A percentile compares a stretch with the other conserved stretches of the same genome.
Conservation (phyloP, 345 rosid genomes). For the Pistacia vera region DNA sequence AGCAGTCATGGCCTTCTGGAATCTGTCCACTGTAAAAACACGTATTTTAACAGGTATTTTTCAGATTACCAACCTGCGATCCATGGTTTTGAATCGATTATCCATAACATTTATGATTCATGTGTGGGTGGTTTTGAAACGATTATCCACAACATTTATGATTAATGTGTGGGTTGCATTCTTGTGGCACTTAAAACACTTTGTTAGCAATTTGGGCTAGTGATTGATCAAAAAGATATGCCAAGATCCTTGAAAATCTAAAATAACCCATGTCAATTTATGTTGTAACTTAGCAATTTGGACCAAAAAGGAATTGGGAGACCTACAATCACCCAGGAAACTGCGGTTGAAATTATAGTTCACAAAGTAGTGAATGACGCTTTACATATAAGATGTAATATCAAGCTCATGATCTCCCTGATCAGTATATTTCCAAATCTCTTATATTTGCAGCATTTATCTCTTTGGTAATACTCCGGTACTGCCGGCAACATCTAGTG, state of each 20-base stretch:
- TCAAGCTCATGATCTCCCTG: not conserved
- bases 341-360: not conserved
- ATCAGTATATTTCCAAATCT: not conserved
- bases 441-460: conserved; percentile 65
- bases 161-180: too few relatives aligned
- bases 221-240: too few relatives aligned
- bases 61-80: not conserved
- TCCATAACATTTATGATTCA: not conserved
- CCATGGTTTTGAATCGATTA: not conserved
- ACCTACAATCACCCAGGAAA: not conserved
- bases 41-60: conserved; percentile 72
- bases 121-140: not conserved
- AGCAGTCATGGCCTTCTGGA: conserved; percentile 82
- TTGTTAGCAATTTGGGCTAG: not conserved
- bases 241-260: too few relatives aligned
- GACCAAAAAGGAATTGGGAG: not conserved
- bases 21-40: conserved; percentile 74
- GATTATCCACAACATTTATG: not conserved
- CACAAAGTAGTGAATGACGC: not conserved
- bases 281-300: too few relatives aligned
- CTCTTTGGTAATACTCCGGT: conserved; percentile 65
- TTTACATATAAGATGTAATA: too few relatives aligned
- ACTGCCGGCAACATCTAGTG: conserved; percentile 53
- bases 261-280: too few relatives aligned
- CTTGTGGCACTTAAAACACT: too few relatives aligned